Conservation (phyloP, 2,329 filamentous ascomycete genomes). For the Diaporthe sp. region DNA sequence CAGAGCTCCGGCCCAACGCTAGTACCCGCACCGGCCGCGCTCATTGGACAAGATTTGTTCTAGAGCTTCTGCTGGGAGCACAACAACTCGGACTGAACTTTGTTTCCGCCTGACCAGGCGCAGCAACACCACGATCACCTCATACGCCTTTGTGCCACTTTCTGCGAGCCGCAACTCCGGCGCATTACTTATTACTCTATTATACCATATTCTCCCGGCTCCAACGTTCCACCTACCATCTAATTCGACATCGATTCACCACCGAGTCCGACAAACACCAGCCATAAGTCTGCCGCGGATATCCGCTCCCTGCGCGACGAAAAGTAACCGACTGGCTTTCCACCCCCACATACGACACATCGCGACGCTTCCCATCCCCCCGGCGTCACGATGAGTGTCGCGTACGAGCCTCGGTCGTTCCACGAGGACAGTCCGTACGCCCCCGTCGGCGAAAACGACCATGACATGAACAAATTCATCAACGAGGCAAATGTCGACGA, state of each 20-base stretch:
- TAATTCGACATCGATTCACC: neutral
- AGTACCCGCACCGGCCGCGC: neutral
- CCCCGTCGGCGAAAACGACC: slow-evolving; percentile 56
- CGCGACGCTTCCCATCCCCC: neutral
- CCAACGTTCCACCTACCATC: neutral
- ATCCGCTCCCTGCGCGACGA: slow-evolving; percentile 3
- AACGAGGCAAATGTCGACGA: slow-evolving; percentile 54
- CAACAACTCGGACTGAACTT: neutral
- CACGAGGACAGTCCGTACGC: slow-evolving; percentile 64
- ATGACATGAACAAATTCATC: slow-evolving; percentile 41
- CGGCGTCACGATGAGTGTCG: slow-evolving; percentile 60
- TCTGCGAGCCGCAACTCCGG: neutral
- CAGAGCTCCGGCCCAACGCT: neutral
- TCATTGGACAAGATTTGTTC: neutral
- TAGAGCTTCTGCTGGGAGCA: neutral
- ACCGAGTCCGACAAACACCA: slow-evolving; percentile 8
- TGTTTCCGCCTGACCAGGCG: slow-evolving; percentile 20
- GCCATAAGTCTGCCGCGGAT: neutral
- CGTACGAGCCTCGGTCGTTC: slow-evolving; percentile 65
- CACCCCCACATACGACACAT: neutral
- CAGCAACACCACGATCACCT: slow-evolving; percentile 12
- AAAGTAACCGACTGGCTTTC: slow-evolving; percentile 7
- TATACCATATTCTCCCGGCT: neutral
- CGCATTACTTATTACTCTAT: slow-evolving; percentile 1
- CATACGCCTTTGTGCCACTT: slow-evolving; percentile 15